Evolutionary conservation across 768 basidiomycete species (phyloP).

Genomic region (Leccinum longicurvipes): DNA sequence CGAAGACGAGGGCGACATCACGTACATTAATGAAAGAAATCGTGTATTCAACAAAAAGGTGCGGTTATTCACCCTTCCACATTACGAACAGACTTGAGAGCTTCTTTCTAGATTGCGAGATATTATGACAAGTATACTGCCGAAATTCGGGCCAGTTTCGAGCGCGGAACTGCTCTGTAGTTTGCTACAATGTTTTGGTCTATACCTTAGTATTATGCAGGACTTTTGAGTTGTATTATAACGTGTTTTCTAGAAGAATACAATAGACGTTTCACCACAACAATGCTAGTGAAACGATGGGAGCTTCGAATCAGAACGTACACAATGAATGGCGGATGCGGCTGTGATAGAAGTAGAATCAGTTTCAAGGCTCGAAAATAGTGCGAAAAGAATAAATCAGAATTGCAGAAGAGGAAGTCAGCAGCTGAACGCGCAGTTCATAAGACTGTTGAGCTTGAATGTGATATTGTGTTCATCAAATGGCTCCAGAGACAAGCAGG

Average conservation of each 20-base stretch:
- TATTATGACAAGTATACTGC: conserved; percentile 97
- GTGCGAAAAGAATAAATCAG: conserved; percentile 27
- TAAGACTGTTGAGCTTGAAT: conserved; percentile 52
- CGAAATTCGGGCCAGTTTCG: conserved; percentile 96
- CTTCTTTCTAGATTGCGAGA: conserved; percentile 65
- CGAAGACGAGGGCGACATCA: conserved; percentile 94
- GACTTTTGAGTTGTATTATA: conserved; percentile 9
- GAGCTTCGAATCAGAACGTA: neutral
- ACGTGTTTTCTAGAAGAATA: neutral
- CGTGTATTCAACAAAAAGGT: conserved; percentile 98
- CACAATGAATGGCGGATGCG: neutral
- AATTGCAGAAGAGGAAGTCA: conserved; percentile 43
- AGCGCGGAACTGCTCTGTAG: conserved; percentile 90
- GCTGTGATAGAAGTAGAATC: neutral
- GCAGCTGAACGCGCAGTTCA: conserved; percentile 38
- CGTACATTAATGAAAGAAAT: conserved; percentile 98
- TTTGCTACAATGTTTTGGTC: neutral
- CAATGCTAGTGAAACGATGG: neutral
- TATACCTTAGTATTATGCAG: conserved; percentile 12
- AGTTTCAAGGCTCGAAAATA: neutral
- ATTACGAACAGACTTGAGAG: neutral
- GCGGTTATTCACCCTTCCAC: conserved; percentile 1
- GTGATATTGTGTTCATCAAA: conserved; percentile 40
- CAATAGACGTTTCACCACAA: neutral
- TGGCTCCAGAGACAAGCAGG: neutral